phyloP scores from a whole-genome alignment of 768 basidiomycete species.

The Suillus subaureus region DNA sequence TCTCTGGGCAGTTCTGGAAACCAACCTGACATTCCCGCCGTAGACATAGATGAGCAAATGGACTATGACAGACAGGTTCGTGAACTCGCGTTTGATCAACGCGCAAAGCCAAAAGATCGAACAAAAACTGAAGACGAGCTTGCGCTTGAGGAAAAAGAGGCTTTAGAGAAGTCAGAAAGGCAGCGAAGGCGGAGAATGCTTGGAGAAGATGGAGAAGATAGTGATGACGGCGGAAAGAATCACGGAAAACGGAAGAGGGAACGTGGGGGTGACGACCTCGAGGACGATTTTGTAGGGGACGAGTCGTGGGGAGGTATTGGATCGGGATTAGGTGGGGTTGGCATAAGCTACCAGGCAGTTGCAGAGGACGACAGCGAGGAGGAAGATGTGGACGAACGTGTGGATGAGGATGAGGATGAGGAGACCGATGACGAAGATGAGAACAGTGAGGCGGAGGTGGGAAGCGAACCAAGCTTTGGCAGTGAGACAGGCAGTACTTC shows the following conservation, averaged over 20 bases:
- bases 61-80: constrained; percentile 94
- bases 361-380: constrained; percentile 15
- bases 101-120: constrained; percentile 92
- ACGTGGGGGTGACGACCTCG: constrained; percentile 84
- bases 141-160: constrained; percentile 84
- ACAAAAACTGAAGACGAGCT: constrained; percentile 97
- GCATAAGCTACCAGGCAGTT: constrained; percentile 39
- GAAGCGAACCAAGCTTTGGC: constrained; percentile 23
- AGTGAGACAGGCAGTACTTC: constrained; percentile 35
- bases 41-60: constrained; percentile 43
- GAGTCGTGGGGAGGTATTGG: constrained; percentile 39
- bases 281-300: constrained; percentile 75
- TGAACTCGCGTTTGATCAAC: constrained; percentile 89
- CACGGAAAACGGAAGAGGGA: constrained; percentile 49
- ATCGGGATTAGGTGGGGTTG: constrained; percentile 38
- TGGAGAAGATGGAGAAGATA: constrained; percentile 72
- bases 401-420: constrained; percentile 34
- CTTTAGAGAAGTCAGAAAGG: constrained; percentile 83
- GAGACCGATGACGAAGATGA: constrained; percentile 35
- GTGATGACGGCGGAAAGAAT: constrained; percentile 50
- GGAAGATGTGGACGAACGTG: constrained; percentile 34
- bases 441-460: constrained; percentile 41
- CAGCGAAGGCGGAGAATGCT: constrained; percentile 81
- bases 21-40: constrained; percentile 9
- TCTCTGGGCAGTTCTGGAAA: constrained; percentile 29